These are phyloP conservation scores for Ophiostoma sp. DNA, from an alignment of 2,329 filamentous ascomycete species.

Conservation along the genomic window DNA sequence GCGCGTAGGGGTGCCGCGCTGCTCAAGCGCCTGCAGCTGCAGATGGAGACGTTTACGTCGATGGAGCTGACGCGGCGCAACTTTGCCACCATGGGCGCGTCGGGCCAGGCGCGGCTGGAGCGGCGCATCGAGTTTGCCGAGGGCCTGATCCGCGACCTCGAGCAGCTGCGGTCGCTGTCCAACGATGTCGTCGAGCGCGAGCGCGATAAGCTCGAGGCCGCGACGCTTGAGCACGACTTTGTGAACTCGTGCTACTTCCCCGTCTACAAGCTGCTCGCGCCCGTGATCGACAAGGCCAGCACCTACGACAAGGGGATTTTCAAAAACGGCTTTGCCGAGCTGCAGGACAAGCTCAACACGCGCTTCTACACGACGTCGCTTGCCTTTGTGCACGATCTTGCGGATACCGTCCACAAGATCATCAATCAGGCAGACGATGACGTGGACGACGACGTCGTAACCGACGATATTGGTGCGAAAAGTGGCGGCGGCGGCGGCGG, in stretches of 20 bases:
- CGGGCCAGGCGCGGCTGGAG: conserved; percentile 69
- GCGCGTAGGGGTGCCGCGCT: conserved; percentile 84
- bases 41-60: conserved; percentile 93
- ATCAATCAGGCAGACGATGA: conserved; percentile 37
- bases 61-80: conserved; percentile 96
- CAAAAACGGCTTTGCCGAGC: conserved; percentile 43
- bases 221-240: conserved; percentile 69
- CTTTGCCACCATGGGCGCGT: conserved; percentile 89
- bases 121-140: conserved; percentile 86
- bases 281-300: conserved; percentile 73
- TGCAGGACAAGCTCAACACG: conserved; percentile 49
- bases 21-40: conserved; percentile 85
- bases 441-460: conserved; percentile 29
- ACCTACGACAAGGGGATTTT: conserved; percentile 61
- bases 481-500: conserved; percentile 27
- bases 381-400: conserved; percentile 53
- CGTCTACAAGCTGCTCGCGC: conserved; percentile 66
- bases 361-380: conserved; percentile 55
- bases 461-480: too few species aligned
- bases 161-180: conserved; percentile 65
- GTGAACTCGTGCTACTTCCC: conserved; percentile 92
- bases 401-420: conserved; percentile 47
- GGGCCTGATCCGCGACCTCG: conserved; percentile 67
- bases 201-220: conserved; percentile 67
- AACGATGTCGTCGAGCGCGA: conserved; percentile 70